Conservation (phyloP, 495 filamentous ascomycete species). For the Penicillium ochrochloron region DNA sequence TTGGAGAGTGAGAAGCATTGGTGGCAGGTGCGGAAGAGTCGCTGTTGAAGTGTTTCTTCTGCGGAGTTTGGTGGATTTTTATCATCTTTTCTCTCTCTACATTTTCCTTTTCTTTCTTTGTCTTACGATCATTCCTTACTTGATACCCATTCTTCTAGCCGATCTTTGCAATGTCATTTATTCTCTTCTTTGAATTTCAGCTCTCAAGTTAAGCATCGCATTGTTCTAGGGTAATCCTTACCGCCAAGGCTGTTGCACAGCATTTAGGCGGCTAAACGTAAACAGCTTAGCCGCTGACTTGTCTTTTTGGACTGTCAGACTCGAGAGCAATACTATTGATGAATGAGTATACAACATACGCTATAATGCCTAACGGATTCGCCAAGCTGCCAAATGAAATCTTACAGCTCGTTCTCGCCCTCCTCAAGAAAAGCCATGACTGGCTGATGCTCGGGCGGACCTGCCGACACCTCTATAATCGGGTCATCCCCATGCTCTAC, state of each 20-base stretch:
- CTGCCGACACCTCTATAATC: background rate
- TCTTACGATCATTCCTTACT: constrained; percentile 3
- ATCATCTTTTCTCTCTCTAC: background rate
- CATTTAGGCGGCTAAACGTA: background rate
- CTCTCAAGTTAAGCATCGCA: background rate
- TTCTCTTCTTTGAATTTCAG: background rate
- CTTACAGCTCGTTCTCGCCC: background rate
- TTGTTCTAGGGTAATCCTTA: background rate
- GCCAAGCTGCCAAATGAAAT: background rate
- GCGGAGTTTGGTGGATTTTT: background rate
- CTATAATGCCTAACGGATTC: background rate
- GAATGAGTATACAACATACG: background rate
- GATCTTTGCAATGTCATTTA: background rate
- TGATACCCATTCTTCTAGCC: constrained; percentile 14
- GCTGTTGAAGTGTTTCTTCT: background rate
- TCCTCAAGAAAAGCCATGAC: background rate
- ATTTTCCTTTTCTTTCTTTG: constrained; percentile 2
- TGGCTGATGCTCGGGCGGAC: background rate
- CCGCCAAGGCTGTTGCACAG: background rate
- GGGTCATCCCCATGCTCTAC: background rate
- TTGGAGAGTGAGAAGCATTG: constrained; percentile 22
- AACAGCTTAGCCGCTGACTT: background rate
- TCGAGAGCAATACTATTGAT: background rate
- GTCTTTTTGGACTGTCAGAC: background rate
- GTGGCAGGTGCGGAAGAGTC: constrained; percentile 14